Conservation (phyloP, 345 rosid species). For the Trapa bicornis region DNA sequence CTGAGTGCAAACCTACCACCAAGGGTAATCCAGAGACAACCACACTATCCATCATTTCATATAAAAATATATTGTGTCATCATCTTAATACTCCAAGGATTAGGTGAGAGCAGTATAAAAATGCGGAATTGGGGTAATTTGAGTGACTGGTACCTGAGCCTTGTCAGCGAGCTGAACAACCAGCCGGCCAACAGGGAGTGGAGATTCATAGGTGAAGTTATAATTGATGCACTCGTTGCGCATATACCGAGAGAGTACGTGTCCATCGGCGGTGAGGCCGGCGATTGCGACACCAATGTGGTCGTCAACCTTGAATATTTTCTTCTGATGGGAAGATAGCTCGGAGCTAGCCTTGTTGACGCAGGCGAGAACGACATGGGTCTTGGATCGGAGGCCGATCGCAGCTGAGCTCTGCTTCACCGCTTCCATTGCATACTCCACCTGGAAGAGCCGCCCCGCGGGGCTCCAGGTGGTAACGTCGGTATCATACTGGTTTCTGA, state of each 20-base stretch:
- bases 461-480: constrained; percentile 99
- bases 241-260: constrained; percentile 92
- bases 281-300: constrained; percentile 97
- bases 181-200: constrained; percentile 90
- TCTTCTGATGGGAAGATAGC: constrained; percentile 94
- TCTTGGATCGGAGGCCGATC: constrained; percentile 95
- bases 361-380: constrained; percentile 84
- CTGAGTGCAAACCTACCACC: constrained; percentile 88
- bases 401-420: constrained; percentile 99
- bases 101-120: neutral
- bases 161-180: constrained; percentile 96
- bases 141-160: constrained; percentile 58
- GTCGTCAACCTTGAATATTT: constrained; percentile 97
- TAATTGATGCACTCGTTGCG: constrained; percentile 88
- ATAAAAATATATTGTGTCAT: no score
- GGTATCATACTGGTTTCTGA: constrained; percentile 97
- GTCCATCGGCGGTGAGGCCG: constrained; percentile 96
- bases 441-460: constrained; percentile 87
- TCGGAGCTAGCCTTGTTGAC: constrained; percentile 90
- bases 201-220: constrained; percentile 76
- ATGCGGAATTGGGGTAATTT: neutral
- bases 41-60: no score
- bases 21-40: neutral
- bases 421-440: constrained; percentile 99
- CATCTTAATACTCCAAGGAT: neutral